A percentile compares a stretch with the other conserved stretches of the same genome.
Evolutionary conservation across 495 filamentous ascomycete species (phyloP).

Genomic region (Aspergillus saccharolyticus): DNA sequence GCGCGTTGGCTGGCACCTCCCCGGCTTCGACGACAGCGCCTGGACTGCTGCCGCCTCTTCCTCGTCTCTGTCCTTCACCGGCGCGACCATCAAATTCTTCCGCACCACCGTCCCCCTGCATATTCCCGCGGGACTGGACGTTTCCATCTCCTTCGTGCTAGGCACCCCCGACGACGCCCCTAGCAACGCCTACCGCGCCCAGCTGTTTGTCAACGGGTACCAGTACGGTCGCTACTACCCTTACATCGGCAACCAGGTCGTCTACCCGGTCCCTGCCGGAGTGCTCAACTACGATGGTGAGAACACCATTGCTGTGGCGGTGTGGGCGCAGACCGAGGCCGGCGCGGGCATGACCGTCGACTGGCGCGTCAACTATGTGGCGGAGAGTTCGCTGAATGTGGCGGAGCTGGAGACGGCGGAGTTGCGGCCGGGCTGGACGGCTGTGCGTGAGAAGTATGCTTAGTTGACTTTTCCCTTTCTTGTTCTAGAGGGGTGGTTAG

Average conservation of each 20-base stretch:
- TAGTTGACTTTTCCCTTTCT: no score
- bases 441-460: constrained; percentile 29
- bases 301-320: constrained; percentile 42
- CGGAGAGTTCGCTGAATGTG: constrained; percentile 41
- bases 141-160: constrained; percentile 44
- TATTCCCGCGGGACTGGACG: constrained; percentile 35
- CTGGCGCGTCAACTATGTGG: constrained; percentile 36
- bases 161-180: constrained; percentile 19
- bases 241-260: constrained; percentile 48
- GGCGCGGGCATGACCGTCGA: constrained; percentile 33
- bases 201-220: constrained; percentile 47
- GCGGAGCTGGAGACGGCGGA: constrained; percentile 29
- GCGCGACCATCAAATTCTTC: constrained; percentile 53
- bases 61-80: constrained; percentile 36
- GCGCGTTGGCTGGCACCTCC: constrained; percentile 62
- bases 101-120: constrained; percentile 50
- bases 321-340: constrained; percentile 45
- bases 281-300: constrained; percentile 42
- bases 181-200: constrained; percentile 29
- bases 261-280: constrained; percentile 46
- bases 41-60: constrained; percentile 37
- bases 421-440: constrained; percentile 39
- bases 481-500: no score
- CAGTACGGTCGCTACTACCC: constrained; percentile 48
- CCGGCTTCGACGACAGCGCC: constrained; percentile 45